Percentiles rank a stretch among this genome's conserved stretches.
Evolutionary conservation across 306 rosid genomes (phyloP).

Genomic region (Prunus dulcis): DNA sequence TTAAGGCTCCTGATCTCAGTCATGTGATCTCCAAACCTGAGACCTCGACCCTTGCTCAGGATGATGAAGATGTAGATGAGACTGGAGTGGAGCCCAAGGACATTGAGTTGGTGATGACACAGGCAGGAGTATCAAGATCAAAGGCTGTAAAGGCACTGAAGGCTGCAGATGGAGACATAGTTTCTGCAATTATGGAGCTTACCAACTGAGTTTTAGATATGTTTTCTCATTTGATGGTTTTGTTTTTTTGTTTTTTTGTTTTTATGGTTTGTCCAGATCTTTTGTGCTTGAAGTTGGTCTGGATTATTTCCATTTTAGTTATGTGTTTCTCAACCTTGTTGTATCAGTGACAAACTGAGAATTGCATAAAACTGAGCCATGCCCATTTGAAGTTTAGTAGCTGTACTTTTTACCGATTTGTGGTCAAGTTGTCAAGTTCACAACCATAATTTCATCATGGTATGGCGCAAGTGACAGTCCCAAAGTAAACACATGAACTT

Average conservation of each 20-base stretch:
- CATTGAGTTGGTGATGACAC: slow-evolving; percentile 83
- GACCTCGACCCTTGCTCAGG: slow-evolving; percentile 52
- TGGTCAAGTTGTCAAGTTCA: too few species aligned
- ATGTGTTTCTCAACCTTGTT: slow-evolving; percentile 8
- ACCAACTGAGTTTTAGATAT: slow-evolving; percentile 43
- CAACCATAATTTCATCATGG: too few species aligned
- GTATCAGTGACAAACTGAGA: slow-evolving; percentile 14
- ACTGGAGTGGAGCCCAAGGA: slow-evolving; percentile 79
- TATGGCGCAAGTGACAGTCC: too few species aligned
- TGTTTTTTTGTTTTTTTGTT: neutral
- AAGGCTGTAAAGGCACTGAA: slow-evolving; percentile 78
- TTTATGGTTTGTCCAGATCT: slow-evolving; percentile 12
- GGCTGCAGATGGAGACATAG: slow-evolving; percentile 68
- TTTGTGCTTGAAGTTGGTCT: slow-evolving; percentile 2
- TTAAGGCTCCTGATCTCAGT: slow-evolving; percentile 69
- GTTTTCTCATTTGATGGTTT: neutral
- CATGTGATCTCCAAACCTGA: slow-evolving; percentile 57
- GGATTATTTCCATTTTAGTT: slow-evolving; percentile 8
- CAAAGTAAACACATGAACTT: too few species aligned
- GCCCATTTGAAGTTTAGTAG: neutral
- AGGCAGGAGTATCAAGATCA: slow-evolving; percentile 77
- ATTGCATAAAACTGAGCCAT: neutral
- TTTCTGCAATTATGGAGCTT: slow-evolving; percentile 87
- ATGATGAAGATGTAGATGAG: slow-evolving; percentile 80
- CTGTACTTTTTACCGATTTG: neutral